A percentile compares a stretch with the other conserved stretches of the same genome.
phyloP scores from a whole-genome alignment of 257 asterid genomes.

The Nicotiana tomentosiformis region DNA sequence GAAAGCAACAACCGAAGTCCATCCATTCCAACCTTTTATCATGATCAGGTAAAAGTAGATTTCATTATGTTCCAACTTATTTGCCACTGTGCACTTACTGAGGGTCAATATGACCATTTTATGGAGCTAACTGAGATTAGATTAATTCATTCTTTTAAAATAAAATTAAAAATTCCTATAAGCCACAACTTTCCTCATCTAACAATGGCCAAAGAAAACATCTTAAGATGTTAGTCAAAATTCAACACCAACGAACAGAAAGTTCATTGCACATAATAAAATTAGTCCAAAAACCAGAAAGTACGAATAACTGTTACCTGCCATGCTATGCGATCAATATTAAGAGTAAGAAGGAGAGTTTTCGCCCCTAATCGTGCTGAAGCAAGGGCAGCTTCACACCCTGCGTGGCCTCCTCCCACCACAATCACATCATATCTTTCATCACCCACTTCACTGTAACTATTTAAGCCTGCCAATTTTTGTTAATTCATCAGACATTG shows the following conservation, averaged over 20 bases:
- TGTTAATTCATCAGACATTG: neutral
- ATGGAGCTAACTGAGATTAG: neutral
- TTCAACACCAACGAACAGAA: neutral
- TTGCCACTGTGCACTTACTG: neutral
- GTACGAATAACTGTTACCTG: constrained; percentile 40
- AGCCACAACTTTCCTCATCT: neutral
- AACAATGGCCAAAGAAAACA: neutral
- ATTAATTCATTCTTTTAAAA: neutral
- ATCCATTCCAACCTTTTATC: neutral
- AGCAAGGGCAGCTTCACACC: constrained; percentile 99
- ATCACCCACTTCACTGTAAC: constrained; percentile 30
- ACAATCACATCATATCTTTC: constrained; percentile 93
- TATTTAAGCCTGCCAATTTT: constrained; percentile 34
- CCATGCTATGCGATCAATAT: constrained; percentile 97
- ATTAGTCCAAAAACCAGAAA: neutral
- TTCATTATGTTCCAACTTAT: neutral
- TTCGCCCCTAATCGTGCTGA: constrained; percentile 94
- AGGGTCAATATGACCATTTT: neutral
- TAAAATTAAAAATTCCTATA: neutral
- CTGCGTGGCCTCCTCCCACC: constrained; percentile 99
- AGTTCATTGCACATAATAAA: neutral
- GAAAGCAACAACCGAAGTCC: neutral
- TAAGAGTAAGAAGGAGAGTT: constrained; percentile 93
- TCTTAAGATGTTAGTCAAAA: neutral
- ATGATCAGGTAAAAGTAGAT: neutral